A percentile compares a stretch with the other conserved stretches of the same genome.
Evolutionary conservation across 129 eudicot species (phyloP).

Genomic region (Logfia minima): DNA sequence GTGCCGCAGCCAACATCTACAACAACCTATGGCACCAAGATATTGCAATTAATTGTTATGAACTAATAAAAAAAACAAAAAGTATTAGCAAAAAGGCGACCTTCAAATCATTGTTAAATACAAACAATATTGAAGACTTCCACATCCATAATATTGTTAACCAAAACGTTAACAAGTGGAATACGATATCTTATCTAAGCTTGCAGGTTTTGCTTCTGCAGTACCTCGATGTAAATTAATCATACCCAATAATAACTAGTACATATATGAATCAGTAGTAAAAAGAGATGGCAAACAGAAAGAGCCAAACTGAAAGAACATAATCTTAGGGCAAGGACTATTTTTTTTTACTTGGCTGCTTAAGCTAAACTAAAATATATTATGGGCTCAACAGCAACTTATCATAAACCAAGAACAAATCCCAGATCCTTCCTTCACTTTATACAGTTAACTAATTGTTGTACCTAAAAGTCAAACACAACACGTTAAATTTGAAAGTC

Average conservation of each 20-base stretch:
- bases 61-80: neutral
- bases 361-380: neutral
- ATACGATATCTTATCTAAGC: neutral
- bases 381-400: neutral
- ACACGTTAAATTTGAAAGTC: neutral
- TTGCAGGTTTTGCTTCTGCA: slow-evolving; percentile 2
- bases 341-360: neutral
- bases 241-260: neutral
- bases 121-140: slow-evolving; percentile 11
- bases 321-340: neutral
- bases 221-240: neutral
- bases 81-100: neutral
- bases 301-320: neutral
- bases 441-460: neutral
- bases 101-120: slow-evolving; percentile 18
- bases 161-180: neutral
- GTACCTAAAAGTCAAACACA: neutral
- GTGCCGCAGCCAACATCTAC: slow-evolving; percentile 99
- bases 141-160: slow-evolving; percentile 10
- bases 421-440: neutral
- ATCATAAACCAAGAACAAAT: neutral
- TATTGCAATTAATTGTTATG: slow-evolving; percentile 15
- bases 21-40: slow-evolving; percentile 63
- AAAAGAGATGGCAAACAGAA: neutral
- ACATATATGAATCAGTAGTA: neutral